A percentile compares a stretch with the other conserved stretches of the same genome.
Evolutionary conservation across 1,139 yeast genomes (phyloP).

Genomic region (Diutina scorzettiae): DNA sequence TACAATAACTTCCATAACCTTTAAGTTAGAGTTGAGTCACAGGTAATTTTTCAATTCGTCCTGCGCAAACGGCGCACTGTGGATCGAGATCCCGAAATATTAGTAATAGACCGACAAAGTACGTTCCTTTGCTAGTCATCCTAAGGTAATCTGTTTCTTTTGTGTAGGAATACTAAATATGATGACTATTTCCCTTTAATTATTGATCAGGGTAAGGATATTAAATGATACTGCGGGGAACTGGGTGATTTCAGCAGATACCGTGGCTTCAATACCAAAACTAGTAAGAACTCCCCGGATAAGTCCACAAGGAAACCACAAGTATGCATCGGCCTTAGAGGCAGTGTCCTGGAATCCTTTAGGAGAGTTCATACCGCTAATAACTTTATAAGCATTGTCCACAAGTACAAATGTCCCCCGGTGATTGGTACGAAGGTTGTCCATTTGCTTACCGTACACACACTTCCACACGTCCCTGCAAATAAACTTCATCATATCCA

Average conservation of each 20-base stretch:
- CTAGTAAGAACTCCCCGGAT: conserved; percentile 69
- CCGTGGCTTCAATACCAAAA: conserved; percentile 56
- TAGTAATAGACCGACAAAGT: too few species aligned
- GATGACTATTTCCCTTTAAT: too few species aligned
- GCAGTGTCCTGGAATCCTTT: conserved; percentile 36
- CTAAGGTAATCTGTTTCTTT: too few species aligned
- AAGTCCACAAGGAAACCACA: conserved; percentile 78
- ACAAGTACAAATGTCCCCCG: conserved; percentile 73
- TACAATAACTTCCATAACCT: background rate
- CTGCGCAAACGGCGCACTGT: too few species aligned
- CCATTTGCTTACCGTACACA: conserved; percentile 77
- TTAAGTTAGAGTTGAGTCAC: too few species aligned
- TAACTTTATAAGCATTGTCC: conserved; percentile 49
- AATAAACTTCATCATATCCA: conserved; percentile 81
- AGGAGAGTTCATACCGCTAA: conserved; percentile 43
- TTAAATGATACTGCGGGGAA: conserved; percentile 63
- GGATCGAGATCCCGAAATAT: too few species aligned
- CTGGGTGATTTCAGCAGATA: conserved; percentile 53
- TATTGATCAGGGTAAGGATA: conserved; percentile 45
- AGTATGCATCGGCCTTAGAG: conserved; percentile 38
- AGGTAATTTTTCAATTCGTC: too few species aligned
- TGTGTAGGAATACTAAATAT: too few species aligned
- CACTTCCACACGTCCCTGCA: conserved; percentile 87
- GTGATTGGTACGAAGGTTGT: conserved; percentile 84
- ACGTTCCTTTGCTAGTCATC: too few species aligned